Base-by-base conservation (phyloP, 176 grass and related monocot species). In the Cocos nucifera region DNA sequence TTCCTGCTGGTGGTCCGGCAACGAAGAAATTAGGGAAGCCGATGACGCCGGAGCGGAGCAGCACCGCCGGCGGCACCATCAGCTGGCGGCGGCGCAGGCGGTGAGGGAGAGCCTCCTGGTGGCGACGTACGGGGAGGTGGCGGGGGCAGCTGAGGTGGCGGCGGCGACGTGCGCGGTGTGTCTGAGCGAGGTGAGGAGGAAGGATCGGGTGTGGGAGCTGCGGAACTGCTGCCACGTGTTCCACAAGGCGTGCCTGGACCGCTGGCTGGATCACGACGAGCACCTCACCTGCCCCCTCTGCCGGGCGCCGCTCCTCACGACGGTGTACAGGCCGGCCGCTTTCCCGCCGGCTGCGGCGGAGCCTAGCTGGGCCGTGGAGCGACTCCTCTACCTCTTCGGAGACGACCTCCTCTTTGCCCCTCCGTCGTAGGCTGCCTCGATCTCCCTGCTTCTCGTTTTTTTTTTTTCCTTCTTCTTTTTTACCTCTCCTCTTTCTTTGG, bases 291-390 rank as follows among this genome's bases (percentile, higher is more conserved):
- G 67, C 56, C 67, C 67, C 26, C 66, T 69, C 22, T 70, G 67
- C 39, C 56, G 67, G 15, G 20, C 56, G 27, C 27, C 53, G 53
- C 66, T 69, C 12, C 18, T 69, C 27, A 14, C 19, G 15, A 6
- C 30, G 15, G 44, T 2, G 15, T 3, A 0, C 35, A 20, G 1
- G 26, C 0, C 56, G 9, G 10, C 56, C 23, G 19, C 5, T 1
- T 16, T 16, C 17, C 49, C 26, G 51, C 18, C 51, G 1, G 32
- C 66, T 19, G 3, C 56, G 68, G 6, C 55, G 17, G 68, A 51
- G 56, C 68, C 68, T 48, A 71, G 68, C 22, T 71, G 68, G 68
- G 44, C 68, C 44, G 68, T 71, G 20, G 68, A 71, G 68, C 56
- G 68, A 17, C 68, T 71, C 4, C 68, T 71, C 48, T 71, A 71